phyloP scores from a whole-genome alignment of 2,329 filamentous ascomycete species.

The Penicillium sclerotigenum region DNA sequence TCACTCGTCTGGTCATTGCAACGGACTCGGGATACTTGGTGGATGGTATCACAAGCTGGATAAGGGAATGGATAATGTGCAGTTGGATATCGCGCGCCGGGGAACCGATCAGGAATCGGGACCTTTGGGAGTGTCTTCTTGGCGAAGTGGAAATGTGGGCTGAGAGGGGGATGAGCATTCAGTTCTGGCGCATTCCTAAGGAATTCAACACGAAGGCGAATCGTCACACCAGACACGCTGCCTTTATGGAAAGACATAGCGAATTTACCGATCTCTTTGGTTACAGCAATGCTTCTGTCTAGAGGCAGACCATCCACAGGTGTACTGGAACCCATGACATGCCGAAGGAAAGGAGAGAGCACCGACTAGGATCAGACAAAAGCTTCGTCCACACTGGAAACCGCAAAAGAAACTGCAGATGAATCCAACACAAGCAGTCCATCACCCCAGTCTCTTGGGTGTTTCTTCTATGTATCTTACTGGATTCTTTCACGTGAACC shows the following conservation, averaged over 20 bases:
- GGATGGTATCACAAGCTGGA: constrained; percentile 49
- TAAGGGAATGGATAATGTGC: constrained; percentile 38
- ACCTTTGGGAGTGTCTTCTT: constrained; percentile 53
- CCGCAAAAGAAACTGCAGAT: no score
- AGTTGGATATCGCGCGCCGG: not conserved
- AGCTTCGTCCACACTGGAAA: not conserved
- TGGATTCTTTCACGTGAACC: no score
- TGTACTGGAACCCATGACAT: not conserved
- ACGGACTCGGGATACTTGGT: constrained; percentile 55
- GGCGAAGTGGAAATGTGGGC: constrained; percentile 38
- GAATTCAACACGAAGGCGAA: not conserved
- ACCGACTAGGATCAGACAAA: not conserved
- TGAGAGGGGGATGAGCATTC: constrained; percentile 25
- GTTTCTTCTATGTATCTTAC: not conserved
- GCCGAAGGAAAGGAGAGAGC: not conserved
- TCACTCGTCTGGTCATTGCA: constrained; percentile 49
- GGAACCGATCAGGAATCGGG: constrained; percentile 18
- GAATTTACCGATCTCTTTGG: not conserved
- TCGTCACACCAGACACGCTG: not conserved
- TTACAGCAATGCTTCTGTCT: not conserved
- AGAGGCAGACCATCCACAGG: not conserved
- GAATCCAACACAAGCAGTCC: not conserved
- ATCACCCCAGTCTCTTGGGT: not conserved
- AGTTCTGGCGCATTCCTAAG: not conserved
- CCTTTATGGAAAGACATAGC: not conserved